These are phyloP conservation scores for Debaryomycetaceae sp. DNA, from an alignment of 1,139 yeast species.

Conservation along the genomic window DNA sequence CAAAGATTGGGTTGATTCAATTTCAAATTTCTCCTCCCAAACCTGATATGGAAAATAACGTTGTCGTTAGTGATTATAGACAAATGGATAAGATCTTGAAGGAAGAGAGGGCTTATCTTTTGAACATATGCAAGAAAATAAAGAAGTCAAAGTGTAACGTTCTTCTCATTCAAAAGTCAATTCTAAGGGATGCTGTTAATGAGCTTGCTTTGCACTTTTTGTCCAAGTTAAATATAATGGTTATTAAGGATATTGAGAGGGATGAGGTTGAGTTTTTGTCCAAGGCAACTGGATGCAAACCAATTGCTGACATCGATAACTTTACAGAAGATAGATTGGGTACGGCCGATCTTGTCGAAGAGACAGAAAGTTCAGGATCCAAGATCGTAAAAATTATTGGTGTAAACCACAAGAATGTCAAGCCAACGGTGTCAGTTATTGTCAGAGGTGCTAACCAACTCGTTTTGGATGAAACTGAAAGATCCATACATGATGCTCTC, in stretches of 20 bases:
- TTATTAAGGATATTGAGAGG: slow-evolving; percentile 91
- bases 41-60: slow-evolving; percentile 97
- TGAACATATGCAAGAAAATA: slow-evolving; percentile 92
- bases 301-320: slow-evolving; percentile 91
- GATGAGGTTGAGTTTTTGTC: slow-evolving; percentile 94
- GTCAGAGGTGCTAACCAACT: slow-evolving; percentile 93
- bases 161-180: slow-evolving; percentile 87
- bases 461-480: slow-evolving; percentile 91
- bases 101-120: slow-evolving; percentile 92
- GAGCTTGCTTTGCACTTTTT: slow-evolving; percentile 94
- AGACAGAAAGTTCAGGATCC: slow-evolving; percentile 89
- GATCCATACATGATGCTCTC: slow-evolving; percentile 94
- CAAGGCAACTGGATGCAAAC: slow-evolving; percentile 89
- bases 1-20: slow-evolving; percentile 86
- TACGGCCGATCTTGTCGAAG: slow-evolving; percentile 88
- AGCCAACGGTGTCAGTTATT: slow-evolving; percentile 83
- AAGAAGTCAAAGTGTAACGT: slow-evolving; percentile 97
- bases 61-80: slow-evolving; percentile 94
- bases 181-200: slow-evolving; percentile 94
- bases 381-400: slow-evolving; percentile 90
- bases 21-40: slow-evolving; percentile 98
- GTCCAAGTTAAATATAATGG: slow-evolving; percentile 89
- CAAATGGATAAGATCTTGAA: slow-evolving; percentile 98
- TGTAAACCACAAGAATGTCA: slow-evolving; percentile 51
- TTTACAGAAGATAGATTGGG: slow-evolving; percentile 94